phyloP scores from a whole-genome alignment of 1,284 basidiomycete species.

The Phlebopus sp. region DNA sequence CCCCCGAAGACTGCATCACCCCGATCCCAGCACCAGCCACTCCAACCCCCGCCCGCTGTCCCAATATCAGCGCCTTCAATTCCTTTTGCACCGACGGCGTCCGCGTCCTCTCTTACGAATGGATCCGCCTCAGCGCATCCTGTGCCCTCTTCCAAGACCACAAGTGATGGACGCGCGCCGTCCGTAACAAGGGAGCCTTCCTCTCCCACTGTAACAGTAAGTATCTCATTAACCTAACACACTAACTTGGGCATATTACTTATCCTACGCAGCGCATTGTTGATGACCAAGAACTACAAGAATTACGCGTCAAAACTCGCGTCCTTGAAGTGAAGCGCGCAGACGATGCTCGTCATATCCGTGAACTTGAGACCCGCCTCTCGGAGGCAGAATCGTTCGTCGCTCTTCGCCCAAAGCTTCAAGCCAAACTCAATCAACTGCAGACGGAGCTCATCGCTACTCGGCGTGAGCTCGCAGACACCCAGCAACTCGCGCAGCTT shows the following conservation, averaged over 20 bases:
- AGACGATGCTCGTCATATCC: conserved; percentile 82
- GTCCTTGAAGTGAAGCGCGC: conserved; percentile 84
- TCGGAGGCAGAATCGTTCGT: conserved; percentile 84
- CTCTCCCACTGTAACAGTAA: conserved; percentile 25
- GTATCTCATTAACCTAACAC: conserved; percentile 25
- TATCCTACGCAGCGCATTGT: conserved; percentile 20
- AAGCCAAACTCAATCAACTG: conserved; percentile 80
- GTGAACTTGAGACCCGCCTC: conserved; percentile 82
- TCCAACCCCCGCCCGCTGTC: conserved; percentile 13
- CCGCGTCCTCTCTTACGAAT: conserved; percentile 16
- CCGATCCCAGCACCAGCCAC: conserved; percentile 13
- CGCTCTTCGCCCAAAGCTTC: conserved; percentile 83
- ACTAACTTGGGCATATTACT: conserved; percentile 17
- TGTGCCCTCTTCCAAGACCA: conserved; percentile 9
- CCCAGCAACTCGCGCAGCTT: conserved; percentile 60
- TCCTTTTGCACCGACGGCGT: conserved; percentile 15
- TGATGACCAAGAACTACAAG: conserved; percentile 67
- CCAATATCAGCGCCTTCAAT: conserved; percentile 8
- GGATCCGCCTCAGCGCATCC: conserved; percentile 2
- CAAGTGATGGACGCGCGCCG: conserved; percentile 16
- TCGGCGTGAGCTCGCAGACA: conserved; percentile 64
- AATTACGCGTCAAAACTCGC: conserved; percentile 80
- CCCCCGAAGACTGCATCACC: conserved; percentile 19
- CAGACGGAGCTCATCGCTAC: conserved; percentile 74
- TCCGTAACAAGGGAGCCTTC: conserved; percentile 25